Evolutionary conservation across 257 asterid genomes (phyloP).

Genomic region (Ocimum tenuiflorum): DNA sequence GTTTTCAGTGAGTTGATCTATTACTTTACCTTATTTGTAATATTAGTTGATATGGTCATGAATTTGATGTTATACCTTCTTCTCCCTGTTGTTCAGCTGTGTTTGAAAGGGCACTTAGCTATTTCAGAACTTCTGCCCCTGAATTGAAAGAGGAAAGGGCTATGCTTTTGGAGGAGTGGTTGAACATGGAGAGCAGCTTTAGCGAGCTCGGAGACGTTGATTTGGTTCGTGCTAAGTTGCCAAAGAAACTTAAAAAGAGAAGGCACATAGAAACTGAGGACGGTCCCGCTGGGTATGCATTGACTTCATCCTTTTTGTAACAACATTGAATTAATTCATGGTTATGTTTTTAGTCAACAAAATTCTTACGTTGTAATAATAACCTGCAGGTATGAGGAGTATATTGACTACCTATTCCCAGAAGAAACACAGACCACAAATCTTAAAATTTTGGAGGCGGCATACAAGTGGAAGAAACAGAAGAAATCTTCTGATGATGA

Average conservation of each 20-base stretch:
- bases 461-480: conserved; percentile 90
- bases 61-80: not conserved
- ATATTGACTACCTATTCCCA: conserved; percentile 77
- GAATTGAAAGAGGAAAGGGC: conserved; percentile 90
- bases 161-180: conserved; percentile 89
- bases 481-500: conserved; percentile 44
- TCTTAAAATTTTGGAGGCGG: conserved; percentile 83
- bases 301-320: not conserved
- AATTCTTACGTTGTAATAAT: conserved; percentile 10
- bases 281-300: conserved; percentile 70
- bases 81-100: conserved; percentile 47
- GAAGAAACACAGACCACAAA: conserved; percentile 71
- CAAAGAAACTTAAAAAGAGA: conserved; percentile 90
- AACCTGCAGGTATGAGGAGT: conserved; percentile 77
- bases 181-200: conserved; percentile 61
- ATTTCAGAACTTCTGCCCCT: conserved; percentile 68
- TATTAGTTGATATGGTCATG: not conserved
- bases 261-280: conserved; percentile 77
- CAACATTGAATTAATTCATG: not conserved
- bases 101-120: conserved; percentile 66
- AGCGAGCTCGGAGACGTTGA: conserved; percentile 73
- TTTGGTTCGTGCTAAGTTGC: conserved; percentile 63
- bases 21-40: not conserved
- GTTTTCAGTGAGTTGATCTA: not conserved
- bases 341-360: not conserved